Evolutionary conservation across 1,139 yeast genomes (phyloP), one percentile per base, ranked within the genome.

Genomic region (Debaryomyces subglobosus): DNA sequence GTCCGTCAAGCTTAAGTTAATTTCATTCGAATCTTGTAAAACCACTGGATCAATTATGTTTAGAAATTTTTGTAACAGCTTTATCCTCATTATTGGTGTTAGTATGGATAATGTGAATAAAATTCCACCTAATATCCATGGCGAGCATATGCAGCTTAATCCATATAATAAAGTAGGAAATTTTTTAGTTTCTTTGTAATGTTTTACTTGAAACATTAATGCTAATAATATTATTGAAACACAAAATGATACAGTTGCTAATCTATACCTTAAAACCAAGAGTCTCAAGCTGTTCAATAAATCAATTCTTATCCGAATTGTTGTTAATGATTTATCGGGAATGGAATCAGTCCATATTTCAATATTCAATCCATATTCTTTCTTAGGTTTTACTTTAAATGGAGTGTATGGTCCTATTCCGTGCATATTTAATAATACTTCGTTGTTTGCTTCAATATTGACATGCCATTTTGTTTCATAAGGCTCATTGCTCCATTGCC

Each of bases 391-490:
- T 8, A 60, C 56, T 35, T 64, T 64, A 52, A 78, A 78, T 3
- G 96, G 94, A 8, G 88, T 79, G 61, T 75, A 91, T 0, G 97
- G 97, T 0, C 96, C 85, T 25, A 85, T 77, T n/a, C 89, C 89
- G 61, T 89, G 95, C 61, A 85, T 72, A 13, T 77, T 71, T 61
- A 56, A 71, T 66, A 34, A 77, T 56, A 36, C 64, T 55, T 33
- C 55, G 18, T 52, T 47, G 39, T 64, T 57, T 8, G 69, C 61
- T 4, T 69, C 64, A 1, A 81, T 57, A 46, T 83, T 74, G 5
- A 85, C 65, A 57, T 84, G 86, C 89, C 94, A 89, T 64, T 89
- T 90, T 0, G 89, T 78, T 63, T 91, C 97, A 56, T 71, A 78
- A 2, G 89, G 89, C 37, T 82, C 84, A n/a, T 74, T 71, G 2